These are phyloP conservation scores for Lasiosphaeria ovina DNA, from an alignment of 495 filamentous ascomycete genomes.

Conservation along the genomic window DNA sequence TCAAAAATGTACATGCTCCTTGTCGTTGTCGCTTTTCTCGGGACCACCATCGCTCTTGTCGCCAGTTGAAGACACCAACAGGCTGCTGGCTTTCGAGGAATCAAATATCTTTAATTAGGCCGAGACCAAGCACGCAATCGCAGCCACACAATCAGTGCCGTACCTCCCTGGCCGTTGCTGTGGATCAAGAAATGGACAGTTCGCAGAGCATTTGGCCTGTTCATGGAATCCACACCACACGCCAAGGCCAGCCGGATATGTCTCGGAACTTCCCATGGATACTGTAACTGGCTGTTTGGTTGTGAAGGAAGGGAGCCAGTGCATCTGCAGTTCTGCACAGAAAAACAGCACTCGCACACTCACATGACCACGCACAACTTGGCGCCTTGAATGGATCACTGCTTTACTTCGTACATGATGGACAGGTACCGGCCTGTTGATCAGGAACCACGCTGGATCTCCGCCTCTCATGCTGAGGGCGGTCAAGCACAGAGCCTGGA, in stretches of 20 bases:
- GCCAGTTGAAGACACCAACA: neutral
- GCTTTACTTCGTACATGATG: slow-evolving; percentile 10
- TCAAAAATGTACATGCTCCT: slow-evolving; percentile 8
- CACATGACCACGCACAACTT: slow-evolving; percentile 1
- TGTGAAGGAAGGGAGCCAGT: neutral
- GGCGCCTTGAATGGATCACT: neutral
- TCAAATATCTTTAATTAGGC: neutral
- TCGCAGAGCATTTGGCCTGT: neutral
- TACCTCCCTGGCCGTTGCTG: too few species aligned
- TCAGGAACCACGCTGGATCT: slow-evolving; percentile 16
- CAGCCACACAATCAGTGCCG: slow-evolving; percentile 3
- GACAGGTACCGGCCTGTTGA: slow-evolving; percentile 17
- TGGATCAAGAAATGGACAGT: too few species aligned
- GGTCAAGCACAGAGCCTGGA: neutral
- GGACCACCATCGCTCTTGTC: slow-evolving; percentile 4
- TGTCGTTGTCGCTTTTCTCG: slow-evolving; percentile 2
- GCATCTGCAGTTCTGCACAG: slow-evolving; percentile 3
- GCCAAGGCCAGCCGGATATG: slow-evolving; percentile 7
- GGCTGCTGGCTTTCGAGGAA: neutral
- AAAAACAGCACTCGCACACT: neutral
- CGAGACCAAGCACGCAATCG: slow-evolving; percentile 13
- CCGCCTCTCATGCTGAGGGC: neutral
- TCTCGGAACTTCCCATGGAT: slow-evolving; percentile 18
- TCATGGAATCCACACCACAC: neutral
- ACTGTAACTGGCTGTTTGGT: neutral